Percentiles rank a stretch among this genome's conserved stretches.
Conservation (phyloP, 139 green algal species). For the Auxenochlorella pyrenoidosa region DNA sequence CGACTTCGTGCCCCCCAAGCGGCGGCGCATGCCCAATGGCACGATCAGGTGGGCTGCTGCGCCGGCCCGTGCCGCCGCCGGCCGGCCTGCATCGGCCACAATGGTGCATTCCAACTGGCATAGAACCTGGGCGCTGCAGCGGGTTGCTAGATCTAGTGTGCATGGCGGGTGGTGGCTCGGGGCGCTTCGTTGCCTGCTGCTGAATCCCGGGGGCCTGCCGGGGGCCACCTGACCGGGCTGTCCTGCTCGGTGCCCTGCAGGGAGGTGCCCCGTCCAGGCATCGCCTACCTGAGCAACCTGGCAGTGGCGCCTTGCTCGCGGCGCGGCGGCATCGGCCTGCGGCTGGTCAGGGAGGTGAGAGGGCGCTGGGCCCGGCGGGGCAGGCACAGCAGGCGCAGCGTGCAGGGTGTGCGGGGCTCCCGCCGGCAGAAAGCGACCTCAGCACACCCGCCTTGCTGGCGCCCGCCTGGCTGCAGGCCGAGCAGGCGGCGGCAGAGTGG, state of each 20-base stretch:
- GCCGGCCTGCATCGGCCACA: no score
- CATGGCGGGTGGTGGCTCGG: no score
- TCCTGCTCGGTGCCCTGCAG: slow-evolving; percentile 1
- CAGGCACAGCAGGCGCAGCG: background rate
- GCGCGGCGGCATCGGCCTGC: slow-evolving; percentile 48
- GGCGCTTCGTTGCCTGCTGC: no score
- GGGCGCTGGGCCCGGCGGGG: background rate
- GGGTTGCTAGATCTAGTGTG: no score
- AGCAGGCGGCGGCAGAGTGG: slow-evolving; percentile 55
- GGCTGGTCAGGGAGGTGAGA: slow-evolving; percentile 42
- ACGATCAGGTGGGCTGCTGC: slow-evolving; percentile 27
- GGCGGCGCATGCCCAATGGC: slow-evolving; percentile 20
- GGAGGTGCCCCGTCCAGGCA: slow-evolving; percentile 2
- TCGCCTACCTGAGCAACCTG: slow-evolving; percentile 66
- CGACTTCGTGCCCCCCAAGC: slow-evolving; percentile 23
- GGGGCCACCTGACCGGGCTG: no score
- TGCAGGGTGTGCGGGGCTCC: background rate
- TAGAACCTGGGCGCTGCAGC: no score
- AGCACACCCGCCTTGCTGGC: background rate
- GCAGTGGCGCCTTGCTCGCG: slow-evolving; percentile 51
- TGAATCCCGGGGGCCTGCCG: background rate
- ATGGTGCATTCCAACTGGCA: no score
- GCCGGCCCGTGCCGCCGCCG: no score
- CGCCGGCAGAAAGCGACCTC: no score
- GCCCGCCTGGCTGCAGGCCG: slow-evolving; percentile 27